Base-by-base conservation (phyloP, 23 red algal species). In the Gracilaria domingensis region DNA sequence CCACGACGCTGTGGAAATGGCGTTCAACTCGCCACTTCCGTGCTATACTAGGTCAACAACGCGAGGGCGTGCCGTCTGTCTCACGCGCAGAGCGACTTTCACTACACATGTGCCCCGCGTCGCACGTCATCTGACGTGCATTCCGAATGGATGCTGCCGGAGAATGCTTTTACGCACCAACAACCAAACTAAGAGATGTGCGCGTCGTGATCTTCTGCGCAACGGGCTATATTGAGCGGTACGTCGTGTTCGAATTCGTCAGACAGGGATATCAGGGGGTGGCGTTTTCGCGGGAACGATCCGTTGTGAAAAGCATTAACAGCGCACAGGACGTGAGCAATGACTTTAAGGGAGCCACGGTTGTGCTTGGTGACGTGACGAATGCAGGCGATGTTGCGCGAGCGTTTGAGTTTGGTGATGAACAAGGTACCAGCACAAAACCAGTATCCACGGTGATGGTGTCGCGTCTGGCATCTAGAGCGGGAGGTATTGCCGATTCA, bases 211-310 rank as follows among this genome's bases (percentile, higher is more conserved):
- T 95, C 23, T 95, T 95, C 49, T 86, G 93, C 39, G 86, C 85
- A 8, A 95, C 93, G 9, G 93, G 93, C 24, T 95, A 95, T 67
- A 95, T 95, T 33, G 93, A 86, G 16, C 82, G 86, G 12, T 90
- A 70, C 17, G 93, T 95, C 28, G 79, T 76, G 48, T 12, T 20
- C 8, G 86, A 95, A 57, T 91, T 95, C 39, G 34, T 86, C 8
- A 28, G 34, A 61, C 93, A 80, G 37, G 93, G 93, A 20, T 95
- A 95, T 57, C n/a, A 30, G 12, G 93, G 91, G 5, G 66, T 67
- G 25, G 93, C 87, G 17, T 95, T 95, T 90, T 34, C 76, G 4
- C 67, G 93, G 0, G 26, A 61, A 0, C 51, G 64, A 28, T 95
- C 93, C 13, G 93, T 86, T 4, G 86, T 95, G 8, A 40, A 44